phyloP scores from a whole-genome alignment of 1,139 yeast species.

The Ogataea hybrid region DNA sequence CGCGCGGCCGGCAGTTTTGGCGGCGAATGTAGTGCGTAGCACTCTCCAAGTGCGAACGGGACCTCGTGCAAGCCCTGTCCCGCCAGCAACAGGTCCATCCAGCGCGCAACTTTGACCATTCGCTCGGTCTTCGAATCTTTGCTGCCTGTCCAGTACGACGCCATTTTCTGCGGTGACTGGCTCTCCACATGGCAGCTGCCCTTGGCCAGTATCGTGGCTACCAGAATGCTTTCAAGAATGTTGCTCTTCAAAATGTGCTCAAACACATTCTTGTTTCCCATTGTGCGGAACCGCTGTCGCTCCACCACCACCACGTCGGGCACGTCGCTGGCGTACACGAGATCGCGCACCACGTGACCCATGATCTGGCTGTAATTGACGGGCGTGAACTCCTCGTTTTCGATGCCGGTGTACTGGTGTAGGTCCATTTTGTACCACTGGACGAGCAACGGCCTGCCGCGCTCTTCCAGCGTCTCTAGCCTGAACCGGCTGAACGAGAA shows the following conservation, averaged over 20 bases:
- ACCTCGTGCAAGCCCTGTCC: background rate
- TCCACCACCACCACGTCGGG: slow-evolving; percentile 50
- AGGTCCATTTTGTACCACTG: slow-evolving; percentile 47
- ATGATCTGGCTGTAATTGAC: slow-evolving; percentile 25
- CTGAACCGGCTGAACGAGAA: slow-evolving; percentile 37
- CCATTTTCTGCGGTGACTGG: slow-evolving; percentile 41
- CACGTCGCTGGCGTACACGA: slow-evolving; percentile 15
- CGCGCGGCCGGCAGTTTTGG: background rate
- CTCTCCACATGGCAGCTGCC: slow-evolving; percentile 28
- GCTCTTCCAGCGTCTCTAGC: slow-evolving; percentile 5
- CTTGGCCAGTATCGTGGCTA: slow-evolving; percentile 32
- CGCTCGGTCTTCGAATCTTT: slow-evolving; percentile 27
- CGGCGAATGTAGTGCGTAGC: background rate
- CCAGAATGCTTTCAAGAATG: slow-evolving; percentile 50
- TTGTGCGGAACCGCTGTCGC: slow-evolving; percentile 52
- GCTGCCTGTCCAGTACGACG: slow-evolving; percentile 35
- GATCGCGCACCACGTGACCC: slow-evolving; percentile 18
- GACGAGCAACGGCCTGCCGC: slow-evolving; percentile 31
- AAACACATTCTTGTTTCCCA: slow-evolving; percentile 43
- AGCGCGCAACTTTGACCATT: slow-evolving; percentile 26
- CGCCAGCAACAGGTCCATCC: slow-evolving; percentile 19
- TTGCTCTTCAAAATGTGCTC: slow-evolving; percentile 53
- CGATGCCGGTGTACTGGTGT: slow-evolving; percentile 29
- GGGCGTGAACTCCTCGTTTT: slow-evolving; percentile 26
- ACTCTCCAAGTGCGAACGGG: slow-evolving; percentile 7